Evolutionary conservation across 2,329 filamentous ascomycete genomes (phyloP).

Genomic region (Rhynchosporium secalis): DNA sequence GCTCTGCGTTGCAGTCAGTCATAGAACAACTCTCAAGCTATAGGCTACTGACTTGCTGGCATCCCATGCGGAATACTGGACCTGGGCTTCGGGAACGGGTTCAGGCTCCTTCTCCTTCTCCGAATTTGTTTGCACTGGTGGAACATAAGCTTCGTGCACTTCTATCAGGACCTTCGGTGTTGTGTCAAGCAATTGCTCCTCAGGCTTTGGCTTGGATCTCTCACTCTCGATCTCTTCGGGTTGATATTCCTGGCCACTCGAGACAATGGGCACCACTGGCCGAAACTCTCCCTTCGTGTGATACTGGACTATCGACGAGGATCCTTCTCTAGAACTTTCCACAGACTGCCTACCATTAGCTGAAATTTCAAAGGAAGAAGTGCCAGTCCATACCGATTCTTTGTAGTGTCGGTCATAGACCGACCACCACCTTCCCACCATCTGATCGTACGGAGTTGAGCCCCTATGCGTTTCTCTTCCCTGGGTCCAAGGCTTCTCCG

Average conservation of each 20-base stretch:
- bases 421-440: constrained; percentile 88
- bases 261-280: constrained; percentile 26
- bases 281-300: constrained; percentile 40
- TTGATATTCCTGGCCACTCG: constrained; percentile 24
- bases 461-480: constrained; percentile 57
- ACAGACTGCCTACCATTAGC: constrained; percentile 32
- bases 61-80: constrained; percentile 43
- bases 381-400: constrained; percentile 44
- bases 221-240: constrained; percentile 32
- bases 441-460: constrained; percentile 72
- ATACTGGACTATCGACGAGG: constrained; percentile 37
- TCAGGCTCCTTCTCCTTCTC: constrained; percentile 22
- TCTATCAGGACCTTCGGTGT: constrained; percentile 27
- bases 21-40: neutral
- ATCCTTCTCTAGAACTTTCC: constrained; percentile 26
- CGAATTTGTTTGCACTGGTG: constrained; percentile 32
- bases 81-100: constrained; percentile 19
- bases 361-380: neutral
- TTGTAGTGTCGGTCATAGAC: constrained; percentile 88
- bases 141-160: constrained; percentile 37
- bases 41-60: constrained; percentile 50
- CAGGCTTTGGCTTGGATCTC: constrained; percentile 29
- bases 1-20: constrained; percentile 36
- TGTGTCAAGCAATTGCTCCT: constrained; percentile 31
- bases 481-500: constrained; percentile 83